phyloP scores from a whole-genome alignment of 345 rosid genomes.

The Brassica incana region DNA sequence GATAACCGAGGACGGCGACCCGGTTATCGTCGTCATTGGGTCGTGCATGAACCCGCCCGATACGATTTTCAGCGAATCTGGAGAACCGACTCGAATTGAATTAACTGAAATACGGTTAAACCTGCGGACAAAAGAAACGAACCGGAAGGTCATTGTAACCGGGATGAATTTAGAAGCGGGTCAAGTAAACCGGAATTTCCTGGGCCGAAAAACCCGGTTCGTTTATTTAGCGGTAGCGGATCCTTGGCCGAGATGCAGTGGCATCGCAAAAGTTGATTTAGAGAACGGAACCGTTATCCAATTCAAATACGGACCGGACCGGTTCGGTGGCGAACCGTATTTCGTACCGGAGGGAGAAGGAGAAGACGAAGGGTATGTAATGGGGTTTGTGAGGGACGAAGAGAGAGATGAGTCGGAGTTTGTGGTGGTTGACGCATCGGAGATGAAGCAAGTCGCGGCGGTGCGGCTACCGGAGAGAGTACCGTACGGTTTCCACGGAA shows the following conservation, averaged over 20 bases:
- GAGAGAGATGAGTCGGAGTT: slow-evolving; percentile 53
- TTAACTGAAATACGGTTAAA: slow-evolving; percentile 60
- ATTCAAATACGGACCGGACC: slow-evolving; percentile 49
- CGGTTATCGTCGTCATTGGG: slow-evolving; percentile 51
- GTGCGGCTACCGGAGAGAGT: slow-evolving; percentile 62
- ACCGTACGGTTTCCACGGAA: slow-evolving; percentile 80
- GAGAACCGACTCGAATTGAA: slow-evolving; percentile 37
- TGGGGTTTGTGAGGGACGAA: slow-evolving; percentile 68
- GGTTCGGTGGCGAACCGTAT: slow-evolving; percentile 72
- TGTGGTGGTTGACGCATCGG: slow-evolving; percentile 48
- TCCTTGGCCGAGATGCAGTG: slow-evolving; percentile 74
- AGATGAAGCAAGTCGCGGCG: slow-evolving; percentile 54
- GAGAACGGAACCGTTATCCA: slow-evolving; percentile 40
- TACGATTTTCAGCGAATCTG: slow-evolving; percentile 56
- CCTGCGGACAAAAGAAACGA: slow-evolving; percentile 48
- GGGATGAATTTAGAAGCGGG: slow-evolving; percentile 70
- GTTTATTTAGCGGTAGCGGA: slow-evolving; percentile 72
- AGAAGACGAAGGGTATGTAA: slow-evolving; percentile 54
- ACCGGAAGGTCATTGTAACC: slow-evolving; percentile 39
- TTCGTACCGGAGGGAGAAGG: slow-evolving; percentile 41
- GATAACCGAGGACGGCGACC: slow-evolving; percentile 37
- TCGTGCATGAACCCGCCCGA: slow-evolving; percentile 83
- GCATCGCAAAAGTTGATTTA: slow-evolving; percentile 68
- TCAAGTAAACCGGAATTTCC: slow-evolving; percentile 42
- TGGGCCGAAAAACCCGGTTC: slow-evolving; percentile 57